A percentile compares a stretch with the other conserved stretches of the same genome.
Conservation (phyloP, 2,329 filamentous ascomycete genomes). For the Bipolaris gigantea region DNA sequence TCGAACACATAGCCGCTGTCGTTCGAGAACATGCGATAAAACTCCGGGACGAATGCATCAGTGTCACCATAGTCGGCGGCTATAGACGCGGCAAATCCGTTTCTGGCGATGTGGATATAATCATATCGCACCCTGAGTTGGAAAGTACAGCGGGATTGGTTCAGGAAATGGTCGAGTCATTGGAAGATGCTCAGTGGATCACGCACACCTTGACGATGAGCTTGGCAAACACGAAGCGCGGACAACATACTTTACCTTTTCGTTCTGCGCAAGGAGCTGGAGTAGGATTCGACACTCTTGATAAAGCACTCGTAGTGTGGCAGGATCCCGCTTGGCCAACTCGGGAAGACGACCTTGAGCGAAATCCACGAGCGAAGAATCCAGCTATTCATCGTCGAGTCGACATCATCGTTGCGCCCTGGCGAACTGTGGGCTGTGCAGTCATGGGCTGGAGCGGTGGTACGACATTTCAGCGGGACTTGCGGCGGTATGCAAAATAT, state of each 20-base stretch:
- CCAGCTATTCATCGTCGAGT: slow-evolving; percentile 79
- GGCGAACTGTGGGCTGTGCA: slow-evolving; percentile 86
- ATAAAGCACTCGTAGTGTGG: slow-evolving; percentile 94
- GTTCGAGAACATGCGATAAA: slow-evolving; percentile 69
- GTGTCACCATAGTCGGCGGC: slow-evolving; percentile 72
- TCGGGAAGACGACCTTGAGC: slow-evolving; percentile 40
- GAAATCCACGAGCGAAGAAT: slow-evolving; percentile 56
- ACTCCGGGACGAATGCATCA: slow-evolving; percentile 58
- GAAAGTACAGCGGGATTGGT: slow-evolving; percentile 70
- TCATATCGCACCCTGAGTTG: slow-evolving; percentile 78
- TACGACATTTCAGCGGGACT: slow-evolving; percentile 85
- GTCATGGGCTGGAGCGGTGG: slow-evolving; percentile 86
- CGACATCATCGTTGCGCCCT: slow-evolving; percentile 88
- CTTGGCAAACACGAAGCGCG: slow-evolving; percentile 69
- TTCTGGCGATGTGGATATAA: slow-evolving; percentile 81
- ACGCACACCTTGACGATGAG: slow-evolving; percentile 79
- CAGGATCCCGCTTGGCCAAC: slow-evolving; percentile 63
- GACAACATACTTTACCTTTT: slow-evolving; percentile 65
- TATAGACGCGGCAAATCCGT: slow-evolving; percentile 76
- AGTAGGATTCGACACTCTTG: slow-evolving; percentile 79
- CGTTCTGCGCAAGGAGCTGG: slow-evolving; percentile 47
- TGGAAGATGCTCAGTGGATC: slow-evolving; percentile 71
- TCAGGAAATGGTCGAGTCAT: slow-evolving; percentile 66
- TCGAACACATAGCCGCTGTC: slow-evolving; percentile 66
- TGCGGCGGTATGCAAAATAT: slow-evolving; percentile 77